These are phyloP conservation scores for Iris pallida DNA, from an alignment of 116 monocot species.

Conservation along the genomic window DNA sequence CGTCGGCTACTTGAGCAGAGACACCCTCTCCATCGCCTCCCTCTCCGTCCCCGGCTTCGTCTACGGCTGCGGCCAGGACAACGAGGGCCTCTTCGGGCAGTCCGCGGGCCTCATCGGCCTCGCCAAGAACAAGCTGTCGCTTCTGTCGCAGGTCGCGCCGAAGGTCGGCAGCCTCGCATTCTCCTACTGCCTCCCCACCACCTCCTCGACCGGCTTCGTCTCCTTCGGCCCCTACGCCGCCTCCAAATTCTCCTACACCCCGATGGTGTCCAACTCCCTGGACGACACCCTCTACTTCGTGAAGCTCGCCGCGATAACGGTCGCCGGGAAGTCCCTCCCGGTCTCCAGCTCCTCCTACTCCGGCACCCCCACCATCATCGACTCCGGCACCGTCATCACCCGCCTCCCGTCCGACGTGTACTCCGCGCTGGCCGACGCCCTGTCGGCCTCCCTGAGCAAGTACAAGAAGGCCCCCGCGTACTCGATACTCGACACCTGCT, in stretches of 20 bases:
- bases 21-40: slow-evolving; percentile 40
- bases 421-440: slow-evolving; percentile 48
- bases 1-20: slow-evolving; percentile 62
- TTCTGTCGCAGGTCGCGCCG: slow-evolving; percentile 49
- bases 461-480: slow-evolving; percentile 37
- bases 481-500: slow-evolving; percentile 86
- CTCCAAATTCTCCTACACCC: slow-evolving; percentile 42
- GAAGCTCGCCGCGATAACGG: slow-evolving; percentile 35
- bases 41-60: slow-evolving; percentile 27
- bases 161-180: slow-evolving; percentile 40
- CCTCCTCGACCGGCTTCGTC: slow-evolving; percentile 46
- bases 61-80: slow-evolving; percentile 88
- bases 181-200: slow-evolving; percentile 82
- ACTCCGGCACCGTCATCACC: slow-evolving; percentile 88
- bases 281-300: slow-evolving; percentile 71
- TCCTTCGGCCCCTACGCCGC: slow-evolving; percentile 41
- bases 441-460: slow-evolving; percentile 31
- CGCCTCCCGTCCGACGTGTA: slow-evolving; percentile 58
- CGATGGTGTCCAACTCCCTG: slow-evolving; percentile 35
- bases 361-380: slow-evolving; percentile 62
- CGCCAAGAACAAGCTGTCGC: slow-evolving; percentile 58
- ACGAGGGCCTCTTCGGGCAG: slow-evolving; percentile 77
- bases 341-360: slow-evolving; percentile 37
- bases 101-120: slow-evolving; percentile 82
- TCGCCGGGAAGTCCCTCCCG: slow-evolving; percentile 22